Conservation (phyloP, 1,284 basidiomycete genomes). For the Fomes fomentarius region DNA sequence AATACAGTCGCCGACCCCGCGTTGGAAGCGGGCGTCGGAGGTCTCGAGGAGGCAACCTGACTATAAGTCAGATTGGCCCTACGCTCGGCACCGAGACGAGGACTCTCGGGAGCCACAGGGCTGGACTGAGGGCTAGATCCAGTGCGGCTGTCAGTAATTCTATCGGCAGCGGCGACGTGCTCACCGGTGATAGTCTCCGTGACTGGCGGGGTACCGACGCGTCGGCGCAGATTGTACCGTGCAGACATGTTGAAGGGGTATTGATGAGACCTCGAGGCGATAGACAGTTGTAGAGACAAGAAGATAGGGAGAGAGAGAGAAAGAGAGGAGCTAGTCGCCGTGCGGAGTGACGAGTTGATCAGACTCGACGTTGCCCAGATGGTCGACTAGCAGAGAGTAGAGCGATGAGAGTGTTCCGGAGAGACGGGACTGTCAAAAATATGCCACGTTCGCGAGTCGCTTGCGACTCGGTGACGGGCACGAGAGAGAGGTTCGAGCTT, state of each 20-base stretch:
- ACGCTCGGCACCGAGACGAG: neutral
- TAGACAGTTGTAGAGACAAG: neutral
- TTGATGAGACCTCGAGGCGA: too few relatives aligned
- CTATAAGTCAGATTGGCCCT: neutral
- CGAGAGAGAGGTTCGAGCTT: too few relatives aligned
- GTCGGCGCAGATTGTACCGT: slow-evolving; percentile 4
- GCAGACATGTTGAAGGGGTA: neutral
- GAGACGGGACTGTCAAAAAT: too few relatives aligned
- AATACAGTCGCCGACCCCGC: neutral
- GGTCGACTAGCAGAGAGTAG: too few relatives aligned
- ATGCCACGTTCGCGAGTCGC: too few relatives aligned
- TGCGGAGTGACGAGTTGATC: slow-evolving; percentile 6
- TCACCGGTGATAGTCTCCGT: neutral
- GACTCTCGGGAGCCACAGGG: neutral
- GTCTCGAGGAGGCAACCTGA: neutral
- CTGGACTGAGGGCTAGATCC: neutral
- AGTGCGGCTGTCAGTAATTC: neutral
- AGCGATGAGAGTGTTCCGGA: too few relatives aligned
- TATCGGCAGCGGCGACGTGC: neutral
- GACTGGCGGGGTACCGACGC: neutral
- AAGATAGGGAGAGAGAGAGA: neutral
- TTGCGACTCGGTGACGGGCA: too few relatives aligned
- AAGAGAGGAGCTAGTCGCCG: neutral
- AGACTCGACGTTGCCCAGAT: too few relatives aligned
- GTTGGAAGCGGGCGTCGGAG: neutral